Percentiles rank a stretch among this genome's conserved stretches.
Evolutionary conservation across 352 stramenopile genomes (phyloP).

Genomic region (Phytophthora nicotianae): DNA sequence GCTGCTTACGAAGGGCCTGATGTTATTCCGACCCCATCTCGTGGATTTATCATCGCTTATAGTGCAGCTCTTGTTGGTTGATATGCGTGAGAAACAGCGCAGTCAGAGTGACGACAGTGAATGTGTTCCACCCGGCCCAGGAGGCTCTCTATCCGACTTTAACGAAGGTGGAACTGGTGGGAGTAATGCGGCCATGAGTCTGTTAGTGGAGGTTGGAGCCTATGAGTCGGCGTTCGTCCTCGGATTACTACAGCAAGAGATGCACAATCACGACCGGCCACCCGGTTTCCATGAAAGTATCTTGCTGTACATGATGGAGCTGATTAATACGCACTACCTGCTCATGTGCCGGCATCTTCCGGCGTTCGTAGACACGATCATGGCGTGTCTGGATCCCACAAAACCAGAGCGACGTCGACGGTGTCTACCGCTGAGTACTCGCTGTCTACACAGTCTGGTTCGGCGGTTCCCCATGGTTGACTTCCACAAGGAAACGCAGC

Average conservation of each 20-base stretch:
- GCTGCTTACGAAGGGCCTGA: constrained; percentile 79
- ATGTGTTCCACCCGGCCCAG: constrained; percentile 29
- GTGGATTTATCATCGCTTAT: constrained; percentile 82
- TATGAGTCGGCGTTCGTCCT: constrained; percentile 84
- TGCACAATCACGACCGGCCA: constrained; percentile 76
- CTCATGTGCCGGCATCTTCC: constrained; percentile 86
- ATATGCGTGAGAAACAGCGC: constrained; percentile 76
- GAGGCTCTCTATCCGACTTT: constrained; percentile 37
- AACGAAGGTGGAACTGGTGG: constrained; percentile 49
- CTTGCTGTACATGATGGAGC: constrained; percentile 77
- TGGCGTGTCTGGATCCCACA: constrained; percentile 84
- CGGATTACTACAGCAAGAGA: constrained; percentile 77
- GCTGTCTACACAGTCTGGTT: constrained; percentile 82
- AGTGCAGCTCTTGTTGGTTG: constrained; percentile 70
- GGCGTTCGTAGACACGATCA: constrained; percentile 85
- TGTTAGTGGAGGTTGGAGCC: constrained; percentile 79
- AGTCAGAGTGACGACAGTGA: constrained; percentile 29
- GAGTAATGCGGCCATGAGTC: constrained; percentile 74
- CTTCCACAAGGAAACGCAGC: constrained; percentile 89
- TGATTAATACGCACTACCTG: constrained; percentile 85
- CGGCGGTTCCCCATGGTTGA: constrained; percentile 87
- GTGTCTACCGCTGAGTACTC: constrained; percentile 79
- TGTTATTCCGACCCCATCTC: constrained; percentile 84
- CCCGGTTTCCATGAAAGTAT: constrained; percentile 77
- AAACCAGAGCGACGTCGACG: constrained; percentile 82